Evolutionary conservation across 768 basidiomycete species (phyloP).

Genomic region (Podaxis rugospora): DNA sequence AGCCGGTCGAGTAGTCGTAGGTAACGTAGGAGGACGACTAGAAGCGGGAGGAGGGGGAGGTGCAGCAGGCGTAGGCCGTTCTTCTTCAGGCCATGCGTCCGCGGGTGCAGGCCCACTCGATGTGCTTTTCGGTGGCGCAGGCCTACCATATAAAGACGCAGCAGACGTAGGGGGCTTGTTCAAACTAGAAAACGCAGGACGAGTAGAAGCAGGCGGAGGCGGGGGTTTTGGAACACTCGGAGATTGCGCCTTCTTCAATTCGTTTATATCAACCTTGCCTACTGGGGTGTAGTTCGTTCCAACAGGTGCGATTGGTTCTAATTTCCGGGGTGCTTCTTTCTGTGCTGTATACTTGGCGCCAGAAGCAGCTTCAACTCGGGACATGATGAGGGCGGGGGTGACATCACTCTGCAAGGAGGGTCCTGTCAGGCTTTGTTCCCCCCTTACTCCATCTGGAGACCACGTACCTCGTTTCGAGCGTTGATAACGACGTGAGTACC

Average conservation of each 20-base stretch:
- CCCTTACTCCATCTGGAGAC: background rate
- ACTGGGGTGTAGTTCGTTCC: slow-evolving; percentile 75
- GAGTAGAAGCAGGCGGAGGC: slow-evolving; percentile 37
- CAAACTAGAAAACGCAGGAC: slow-evolving; percentile 43
- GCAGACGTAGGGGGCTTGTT: slow-evolving; percentile 34
- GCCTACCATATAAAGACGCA: slow-evolving; percentile 38
- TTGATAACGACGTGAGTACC: slow-evolving; percentile 84
- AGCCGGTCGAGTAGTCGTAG: slow-evolving; percentile 27
- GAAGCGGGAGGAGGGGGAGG: slow-evolving; percentile 41
- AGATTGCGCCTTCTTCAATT: slow-evolving; percentile 44
- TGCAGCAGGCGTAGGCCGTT: slow-evolving; percentile 29
- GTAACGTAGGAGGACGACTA: slow-evolving; percentile 43
- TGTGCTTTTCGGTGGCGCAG: slow-evolving; percentile 16
- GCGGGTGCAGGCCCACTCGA: slow-evolving; percentile 36
- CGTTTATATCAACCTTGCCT: slow-evolving; percentile 66
- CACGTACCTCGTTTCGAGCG: slow-evolving; percentile 76
- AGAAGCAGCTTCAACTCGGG: slow-evolving; percentile 81
- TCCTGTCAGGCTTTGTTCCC: background rate
- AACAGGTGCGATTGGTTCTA: slow-evolving; percentile 78
- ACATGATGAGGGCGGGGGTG: slow-evolving; percentile 73
- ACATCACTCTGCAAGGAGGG: slow-evolving; percentile 62
- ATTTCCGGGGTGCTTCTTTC: slow-evolving; percentile 66
- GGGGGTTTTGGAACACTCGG: slow-evolving; percentile 34
- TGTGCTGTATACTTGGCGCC: slow-evolving; percentile 89
- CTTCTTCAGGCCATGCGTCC: slow-evolving; percentile 60